Percentiles rank a stretch among this genome's conserved stretches.
These are phyloP conservation scores for Cryptococcus sp. DNA, from an alignment of 1,284 basidiomycete species.

Conservation along the genomic window DNA sequence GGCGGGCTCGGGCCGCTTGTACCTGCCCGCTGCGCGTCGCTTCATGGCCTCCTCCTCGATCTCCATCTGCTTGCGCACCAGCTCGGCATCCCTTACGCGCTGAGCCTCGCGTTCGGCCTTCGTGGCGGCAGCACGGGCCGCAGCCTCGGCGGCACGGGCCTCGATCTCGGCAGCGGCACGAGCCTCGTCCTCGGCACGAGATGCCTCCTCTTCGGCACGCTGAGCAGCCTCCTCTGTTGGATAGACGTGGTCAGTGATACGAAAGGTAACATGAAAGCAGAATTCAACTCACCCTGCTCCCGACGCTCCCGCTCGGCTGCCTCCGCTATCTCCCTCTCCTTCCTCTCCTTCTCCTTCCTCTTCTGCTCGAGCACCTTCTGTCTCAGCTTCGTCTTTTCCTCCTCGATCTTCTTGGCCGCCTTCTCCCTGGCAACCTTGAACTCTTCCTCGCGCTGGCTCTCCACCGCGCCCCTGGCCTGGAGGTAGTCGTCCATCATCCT, in stretches of 20 bases:
- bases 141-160: slow-evolving; percentile 54
- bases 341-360: slow-evolving; percentile 58
- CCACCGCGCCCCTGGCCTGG: slow-evolving; percentile 60
- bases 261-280: slow-evolving; percentile 22
- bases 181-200: slow-evolving; percentile 37
- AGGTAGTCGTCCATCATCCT: slow-evolving; percentile 75
- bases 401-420: slow-evolving; percentile 70
- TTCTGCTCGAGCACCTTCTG: slow-evolving; percentile 54
- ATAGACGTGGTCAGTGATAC: slow-evolving; percentile 25
- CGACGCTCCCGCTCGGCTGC: slow-evolving; percentile 59
- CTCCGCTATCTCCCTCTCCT: slow-evolving; percentile 54
- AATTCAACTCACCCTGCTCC: slow-evolving; percentile 29
- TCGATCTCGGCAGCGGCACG: slow-evolving; percentile 47
- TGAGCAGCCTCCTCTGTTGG: slow-evolving; percentile 54
- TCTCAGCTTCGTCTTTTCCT: slow-evolving; percentile 76
- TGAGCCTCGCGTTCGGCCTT: slow-evolving; percentile 60
- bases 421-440: slow-evolving; percentile 62
- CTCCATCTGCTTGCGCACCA: slow-evolving; percentile 61
- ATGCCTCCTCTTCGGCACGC: slow-evolving; percentile 27
- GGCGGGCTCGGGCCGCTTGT: slow-evolving; percentile 33
- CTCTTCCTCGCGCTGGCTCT: slow-evolving; percentile 66
- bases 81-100: slow-evolving; percentile 60
- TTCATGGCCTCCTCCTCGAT: slow-evolving; percentile 77
- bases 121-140: slow-evolving; percentile 25
- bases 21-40: slow-evolving; percentile 38